These are phyloP conservation scores for Nemophila menziesii DNA, from an alignment of 257 asterid species.

Conservation along the genomic window DNA sequence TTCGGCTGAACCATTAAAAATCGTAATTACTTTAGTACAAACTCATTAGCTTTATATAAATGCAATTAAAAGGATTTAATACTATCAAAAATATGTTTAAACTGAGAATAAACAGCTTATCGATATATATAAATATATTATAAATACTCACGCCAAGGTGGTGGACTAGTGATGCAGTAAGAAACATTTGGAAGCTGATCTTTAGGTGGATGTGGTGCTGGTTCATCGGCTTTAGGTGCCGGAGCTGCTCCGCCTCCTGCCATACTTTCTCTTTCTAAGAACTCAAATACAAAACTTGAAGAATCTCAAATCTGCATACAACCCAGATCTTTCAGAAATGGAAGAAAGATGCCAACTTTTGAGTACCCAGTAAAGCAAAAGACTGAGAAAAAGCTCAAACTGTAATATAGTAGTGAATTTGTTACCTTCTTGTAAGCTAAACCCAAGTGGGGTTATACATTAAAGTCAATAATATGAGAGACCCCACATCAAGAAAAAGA, in stretches of 20 bases:
- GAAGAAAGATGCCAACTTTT: constrained; percentile 15
- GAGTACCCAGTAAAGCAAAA: constrained; percentile 17
- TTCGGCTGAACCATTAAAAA: constrained; percentile 50
- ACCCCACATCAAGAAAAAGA: background rate
- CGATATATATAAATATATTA: too few relatives aligned
- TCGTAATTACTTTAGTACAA: background rate
- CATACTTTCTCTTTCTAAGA: constrained; percentile 21
- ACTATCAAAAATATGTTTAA: background rate
- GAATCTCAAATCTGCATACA: constrained; percentile 23
- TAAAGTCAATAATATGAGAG: constrained; percentile 2
- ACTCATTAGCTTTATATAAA: background rate
- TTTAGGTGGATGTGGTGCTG: constrained; percentile 63
- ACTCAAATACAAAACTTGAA: constrained; percentile 6
- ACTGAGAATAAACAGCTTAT: constrained; percentile 3
- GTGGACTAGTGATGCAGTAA: constrained; percentile 93
- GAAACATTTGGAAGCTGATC: constrained; percentile 83
- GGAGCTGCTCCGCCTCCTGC: constrained; percentile 43
- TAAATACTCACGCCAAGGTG: constrained; percentile 95
- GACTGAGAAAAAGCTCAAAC: background rate
- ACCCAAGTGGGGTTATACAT: constrained; percentile 3
- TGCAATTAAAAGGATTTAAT: constrained; percentile 2
- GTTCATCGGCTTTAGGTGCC: constrained; percentile 44
- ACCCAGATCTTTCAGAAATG: constrained; percentile 26
- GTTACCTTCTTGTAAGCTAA: background rate
- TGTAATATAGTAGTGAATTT: background rate